phyloP scores from a whole-genome alignment of 2,329 filamentous ascomycete species.

The Hypoxylon sp. region DNA sequence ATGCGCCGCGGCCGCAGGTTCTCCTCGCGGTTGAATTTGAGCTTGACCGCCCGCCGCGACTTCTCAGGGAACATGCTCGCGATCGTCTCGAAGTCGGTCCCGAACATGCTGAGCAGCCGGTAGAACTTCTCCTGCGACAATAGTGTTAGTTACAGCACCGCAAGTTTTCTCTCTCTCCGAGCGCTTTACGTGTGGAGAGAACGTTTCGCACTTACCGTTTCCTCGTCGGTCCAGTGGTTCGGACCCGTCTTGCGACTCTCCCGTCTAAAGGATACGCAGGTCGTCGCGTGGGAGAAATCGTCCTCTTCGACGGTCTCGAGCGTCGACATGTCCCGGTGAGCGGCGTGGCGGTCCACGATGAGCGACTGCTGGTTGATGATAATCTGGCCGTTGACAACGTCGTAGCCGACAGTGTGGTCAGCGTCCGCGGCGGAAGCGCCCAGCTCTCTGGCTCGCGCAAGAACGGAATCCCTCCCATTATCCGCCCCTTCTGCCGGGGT shows the following conservation, averaged over 20 bases:
- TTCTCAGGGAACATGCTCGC: conserved; percentile 76
- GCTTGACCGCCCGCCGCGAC: conserved; percentile 77
- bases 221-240: conserved; percentile 73
- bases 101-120: conserved; percentile 76
- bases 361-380: conserved; percentile 74
- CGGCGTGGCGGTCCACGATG: conserved; percentile 72
- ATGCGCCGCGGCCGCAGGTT: conserved; percentile 69
- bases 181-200: background rate
- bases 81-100: conserved; percentile 85
- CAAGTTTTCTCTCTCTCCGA: background rate
- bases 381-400: conserved; percentile 75
- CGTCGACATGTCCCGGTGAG: conserved; percentile 55
- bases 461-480: conserved; percentile 29
- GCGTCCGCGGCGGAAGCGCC: conserved; percentile 39
- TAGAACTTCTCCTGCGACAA: conserved; percentile 69
- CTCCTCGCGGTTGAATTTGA: conserved; percentile 85
- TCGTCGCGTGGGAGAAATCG: conserved; percentile 77
- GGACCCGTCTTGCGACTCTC: conserved; percentile 67
- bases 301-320: conserved; percentile 76
- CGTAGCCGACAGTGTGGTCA: conserved; percentile 48
- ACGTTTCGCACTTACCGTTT: conserved; percentile 55
- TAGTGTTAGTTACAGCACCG: conserved; percentile 1
- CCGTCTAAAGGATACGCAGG: conserved; percentile 70
- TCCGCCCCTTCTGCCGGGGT: conserved; percentile 38
- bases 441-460: conserved; percentile 34